Evolutionary conservation across 371 early-diverging fungal species (phyloP).

Genomic region (Coemansia linderi): DNA sequence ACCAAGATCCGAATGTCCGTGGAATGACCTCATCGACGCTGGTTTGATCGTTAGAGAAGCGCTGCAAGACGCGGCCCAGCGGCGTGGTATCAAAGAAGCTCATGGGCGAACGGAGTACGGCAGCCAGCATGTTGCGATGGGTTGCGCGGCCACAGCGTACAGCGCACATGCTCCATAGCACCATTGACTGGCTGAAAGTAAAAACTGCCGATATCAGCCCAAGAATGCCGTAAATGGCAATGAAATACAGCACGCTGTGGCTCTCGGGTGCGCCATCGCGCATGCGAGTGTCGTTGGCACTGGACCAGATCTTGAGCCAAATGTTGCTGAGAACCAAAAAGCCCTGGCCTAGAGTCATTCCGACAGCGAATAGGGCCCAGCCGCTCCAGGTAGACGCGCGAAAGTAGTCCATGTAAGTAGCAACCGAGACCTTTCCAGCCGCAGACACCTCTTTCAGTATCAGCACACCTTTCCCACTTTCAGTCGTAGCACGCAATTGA

Average conservation of each 20-base stretch:
- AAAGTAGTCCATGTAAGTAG: conserved; percentile 76
- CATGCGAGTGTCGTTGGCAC: conserved; percentile 44
- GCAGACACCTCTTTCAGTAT: conserved; percentile 77
- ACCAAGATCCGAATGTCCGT: conserved; percentile 20
- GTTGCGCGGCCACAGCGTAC: conserved; percentile 51
- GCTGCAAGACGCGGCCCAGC: conserved; percentile 81
- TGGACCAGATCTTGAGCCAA: conserved; percentile 75
- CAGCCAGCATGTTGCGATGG: conserved; percentile 51
- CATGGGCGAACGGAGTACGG: conserved; percentile 76
- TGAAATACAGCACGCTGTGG: conserved; percentile 59
- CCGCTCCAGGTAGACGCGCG: conserved; percentile 66
- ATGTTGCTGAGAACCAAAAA: conserved; percentile 60
- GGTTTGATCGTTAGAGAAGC: conserved; percentile 87
- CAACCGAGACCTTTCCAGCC: conserved; percentile 71
- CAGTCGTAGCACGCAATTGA: conserved; percentile 59
- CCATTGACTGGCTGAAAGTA: conserved; percentile 68
- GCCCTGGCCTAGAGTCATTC: conserved; percentile 32
- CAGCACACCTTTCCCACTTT: conserved; percentile 52
- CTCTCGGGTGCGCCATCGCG: conserved; percentile 2
- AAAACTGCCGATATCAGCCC: conserved; percentile 68
- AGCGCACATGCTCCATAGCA: conserved; percentile 80
- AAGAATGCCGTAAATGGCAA: conserved; percentile 76
- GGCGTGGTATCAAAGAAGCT: conserved; percentile 88
- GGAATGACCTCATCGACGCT: conserved; percentile 80
- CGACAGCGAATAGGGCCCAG: conserved; percentile 18